phyloP scores from a whole-genome alignment of 2,329 filamentous ascomycete genomes.

The Fusarium floridanum region DNA sequence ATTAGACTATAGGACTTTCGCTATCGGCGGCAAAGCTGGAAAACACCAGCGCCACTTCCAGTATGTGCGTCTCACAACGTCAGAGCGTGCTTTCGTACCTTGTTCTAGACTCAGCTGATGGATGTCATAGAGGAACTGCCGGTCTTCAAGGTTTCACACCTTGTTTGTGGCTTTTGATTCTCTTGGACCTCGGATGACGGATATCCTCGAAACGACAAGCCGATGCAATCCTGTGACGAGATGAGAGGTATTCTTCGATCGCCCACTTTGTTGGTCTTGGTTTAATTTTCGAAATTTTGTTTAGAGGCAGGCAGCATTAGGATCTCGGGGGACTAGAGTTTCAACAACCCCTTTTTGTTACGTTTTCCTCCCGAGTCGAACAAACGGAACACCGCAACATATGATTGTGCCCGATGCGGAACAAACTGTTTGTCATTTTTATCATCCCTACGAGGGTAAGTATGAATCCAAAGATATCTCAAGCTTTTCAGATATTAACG shows the following conservation, averaged over 20 bases:
- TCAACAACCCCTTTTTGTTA: not conserved
- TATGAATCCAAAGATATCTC: not conserved
- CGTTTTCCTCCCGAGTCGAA: not conserved
- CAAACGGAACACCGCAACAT: not conserved
- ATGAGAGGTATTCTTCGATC: not conserved
- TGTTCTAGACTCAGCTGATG: not conserved
- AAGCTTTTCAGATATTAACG: not conserved
- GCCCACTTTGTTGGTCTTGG: not conserved
- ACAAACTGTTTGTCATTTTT: not conserved
- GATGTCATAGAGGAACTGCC: not conserved
- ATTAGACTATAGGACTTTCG: constrained; percentile 3
- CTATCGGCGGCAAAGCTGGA: constrained; percentile 4
- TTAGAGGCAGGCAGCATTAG: not conserved
- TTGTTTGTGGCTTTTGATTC: not conserved
- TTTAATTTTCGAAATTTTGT: not conserved
- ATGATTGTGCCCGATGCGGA: not conserved
- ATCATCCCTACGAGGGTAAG: not conserved
- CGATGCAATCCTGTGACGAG: not conserved
- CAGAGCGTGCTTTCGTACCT: not conserved
- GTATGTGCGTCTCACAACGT: not conserved
- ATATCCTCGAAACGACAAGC: constrained; percentile 2
- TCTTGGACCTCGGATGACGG: not conserved
- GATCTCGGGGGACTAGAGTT: not conserved
- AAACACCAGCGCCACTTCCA: constrained; percentile 2
- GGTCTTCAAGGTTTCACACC: not conserved